Evolutionary conservation across 805 yeast genomes (phyloP).

Genomic region (Saccharomycopsis sp.): DNA sequence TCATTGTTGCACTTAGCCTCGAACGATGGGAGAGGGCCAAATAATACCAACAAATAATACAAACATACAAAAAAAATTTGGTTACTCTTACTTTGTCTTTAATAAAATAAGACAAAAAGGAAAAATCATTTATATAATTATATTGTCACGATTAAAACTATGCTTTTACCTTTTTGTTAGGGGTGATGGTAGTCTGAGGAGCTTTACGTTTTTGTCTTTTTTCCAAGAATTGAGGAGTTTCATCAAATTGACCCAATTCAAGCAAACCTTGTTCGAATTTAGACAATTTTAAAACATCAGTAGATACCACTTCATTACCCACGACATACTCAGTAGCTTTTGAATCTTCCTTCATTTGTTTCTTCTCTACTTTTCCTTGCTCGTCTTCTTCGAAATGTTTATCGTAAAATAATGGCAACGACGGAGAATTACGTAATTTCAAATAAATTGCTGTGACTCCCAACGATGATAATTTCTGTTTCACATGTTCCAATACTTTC

Average conservation of each 20-base stretch:
- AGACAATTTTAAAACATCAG: conserved; percentile 40
- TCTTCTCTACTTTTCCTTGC: conserved; percentile 23
- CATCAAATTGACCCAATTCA: conserved; percentile 77
- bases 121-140: too few relatives aligned
- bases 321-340: conserved; percentile 21
- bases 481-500: background rate
- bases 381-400: conserved; percentile 38
- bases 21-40: too few relatives aligned
- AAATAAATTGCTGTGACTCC: conserved; percentile 52
- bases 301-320: conserved; percentile 28
- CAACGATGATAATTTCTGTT: conserved; percentile 19
- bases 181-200: too few relatives aligned
- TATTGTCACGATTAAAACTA: conserved; percentile 5
- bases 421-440: conserved; percentile 68
- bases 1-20: background rate
- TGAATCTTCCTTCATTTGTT: conserved; percentile 19
- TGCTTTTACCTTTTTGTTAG: conserved; percentile 29
- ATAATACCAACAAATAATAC: too few relatives aligned
- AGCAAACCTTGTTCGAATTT: conserved; percentile 70
- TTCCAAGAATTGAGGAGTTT: conserved; percentile 52
- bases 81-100: too few relatives aligned
- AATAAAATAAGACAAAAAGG: too few relatives aligned
- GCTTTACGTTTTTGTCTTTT: conserved; percentile 43
- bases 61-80: too few relatives aligned
- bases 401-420: conserved; percentile 74